Base-by-base conservation (phyloP, 441 rosid species). In the Daphne laureola region DNA sequence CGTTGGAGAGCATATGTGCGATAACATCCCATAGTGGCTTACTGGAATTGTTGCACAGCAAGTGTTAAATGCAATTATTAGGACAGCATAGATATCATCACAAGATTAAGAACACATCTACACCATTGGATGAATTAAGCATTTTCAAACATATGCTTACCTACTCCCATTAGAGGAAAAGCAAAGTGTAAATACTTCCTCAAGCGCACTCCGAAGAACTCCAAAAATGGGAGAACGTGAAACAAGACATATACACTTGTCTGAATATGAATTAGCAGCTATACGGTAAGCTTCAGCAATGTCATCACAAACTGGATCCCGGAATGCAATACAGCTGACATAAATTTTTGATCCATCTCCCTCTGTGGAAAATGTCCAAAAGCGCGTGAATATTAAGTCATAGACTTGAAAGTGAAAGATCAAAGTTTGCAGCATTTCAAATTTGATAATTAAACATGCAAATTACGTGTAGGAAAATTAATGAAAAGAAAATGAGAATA, bases 341-440 rank as follows among this genome's bases (percentile, higher is more conserved):
- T 87, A 90, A 63, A 90, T 90, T 68, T 94, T 90, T 14, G 99
- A 76, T 9, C 99, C 99, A 78, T 94, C 99, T 42, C 99, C 99
- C 96, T 94, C 97, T 90, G 95, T 69, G 67, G 36, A 52, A 64
- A 14, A 64, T 40, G 1, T 31, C 38, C 38, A 31, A 31, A 4
- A 31, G 11, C 38, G 9, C 38, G 11, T 31, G 38, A 31, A 31
- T 11, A 31, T 31, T 31, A 31, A 31, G 38, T 9, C 38, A 31
- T 31, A 31, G 7, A 31, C 38, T 31, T 9, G 9, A 31, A 31
- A 31, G 38, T 21, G 25, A 31, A 9, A 31, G 12, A 31, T 9
- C 8, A 2, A 9, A 31, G 8, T 31, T 31, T 31, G 4, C 38
- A 31, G 38, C 38, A 31, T 31, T 31, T 31, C 38, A 31, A 31